A percentile compares a stretch with the other conserved stretches of the same genome.
These are phyloP conservation scores for Chaetothyriales sp. DNA, from an alignment of 2,329 filamentous ascomycete genomes.

Conservation along the genomic window DNA sequence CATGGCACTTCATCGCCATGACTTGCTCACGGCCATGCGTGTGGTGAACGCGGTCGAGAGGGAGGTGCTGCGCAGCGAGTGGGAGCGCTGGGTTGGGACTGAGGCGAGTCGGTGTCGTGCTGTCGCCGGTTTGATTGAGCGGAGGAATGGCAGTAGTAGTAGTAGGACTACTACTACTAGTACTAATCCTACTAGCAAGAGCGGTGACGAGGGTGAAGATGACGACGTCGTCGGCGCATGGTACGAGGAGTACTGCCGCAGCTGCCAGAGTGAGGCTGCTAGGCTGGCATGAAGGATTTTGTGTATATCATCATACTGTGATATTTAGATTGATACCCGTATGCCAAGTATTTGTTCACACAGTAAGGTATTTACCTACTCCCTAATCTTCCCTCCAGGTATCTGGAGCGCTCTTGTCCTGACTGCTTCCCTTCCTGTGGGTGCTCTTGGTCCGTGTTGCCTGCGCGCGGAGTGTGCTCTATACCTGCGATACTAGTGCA, in stretches of 20 bases:
- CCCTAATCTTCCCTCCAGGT: too few species aligned
- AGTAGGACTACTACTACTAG: slow-evolving; percentile 17
- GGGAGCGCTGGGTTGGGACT: slow-evolving; percentile 79
- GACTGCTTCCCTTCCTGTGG: too few species aligned
- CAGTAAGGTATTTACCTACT: too few species aligned
- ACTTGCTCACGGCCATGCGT: slow-evolving; percentile 78
- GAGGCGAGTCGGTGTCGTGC: slow-evolving; percentile 66
- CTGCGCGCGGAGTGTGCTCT: too few species aligned
- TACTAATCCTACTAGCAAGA: slow-evolving; percentile 16
- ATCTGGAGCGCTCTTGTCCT: too few species aligned
- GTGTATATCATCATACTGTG: background rate
- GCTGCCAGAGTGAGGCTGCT: slow-evolving; percentile 32
- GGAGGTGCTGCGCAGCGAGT: slow-evolving; percentile 75
- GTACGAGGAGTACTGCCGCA: slow-evolving; percentile 50
- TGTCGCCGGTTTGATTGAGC: slow-evolving; percentile 35
- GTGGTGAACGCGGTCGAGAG: slow-evolving; percentile 80
- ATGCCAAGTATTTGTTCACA: too few species aligned
- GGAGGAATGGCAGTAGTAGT: slow-evolving; percentile 18
- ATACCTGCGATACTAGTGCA: too few species aligned
- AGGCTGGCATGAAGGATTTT: too few species aligned
- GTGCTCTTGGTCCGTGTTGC: too few species aligned
- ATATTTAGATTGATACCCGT: too few species aligned
- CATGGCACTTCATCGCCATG: slow-evolving; percentile 72
- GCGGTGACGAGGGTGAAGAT: slow-evolving; percentile 13
- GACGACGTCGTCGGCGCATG: slow-evolving; percentile 25